phyloP scores from a whole-genome alignment of 305 asterid genomes.

The Rubia occidens region DNA sequence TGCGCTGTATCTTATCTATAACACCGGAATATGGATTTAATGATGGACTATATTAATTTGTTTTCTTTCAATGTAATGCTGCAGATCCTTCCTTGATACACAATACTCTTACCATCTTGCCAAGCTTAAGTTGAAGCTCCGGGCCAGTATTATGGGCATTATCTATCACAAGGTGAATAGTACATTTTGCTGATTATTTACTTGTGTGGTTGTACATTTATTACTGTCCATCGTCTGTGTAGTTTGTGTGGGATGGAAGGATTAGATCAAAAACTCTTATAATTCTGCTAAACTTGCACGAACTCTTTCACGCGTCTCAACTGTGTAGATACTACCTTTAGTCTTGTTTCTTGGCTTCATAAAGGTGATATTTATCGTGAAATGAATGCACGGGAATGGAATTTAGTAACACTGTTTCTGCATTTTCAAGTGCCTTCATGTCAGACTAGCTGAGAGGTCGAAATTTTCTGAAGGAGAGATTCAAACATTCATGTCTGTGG shows the following conservation, averaged over 20 bases:
- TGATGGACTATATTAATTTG: neutral
- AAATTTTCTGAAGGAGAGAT: conserved; percentile 98
- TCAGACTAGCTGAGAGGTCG: conserved; percentile 83
- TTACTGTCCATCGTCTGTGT: neutral
- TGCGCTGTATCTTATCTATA: neutral
- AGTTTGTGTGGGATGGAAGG: neutral
- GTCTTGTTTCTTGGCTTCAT: neutral
- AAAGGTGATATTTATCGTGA: neutral
- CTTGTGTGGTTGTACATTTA: neutral
- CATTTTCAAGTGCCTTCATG: conserved; percentile 58
- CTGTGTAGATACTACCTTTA: neutral
- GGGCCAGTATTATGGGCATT: conserved; percentile 80
- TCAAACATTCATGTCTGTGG: conserved; percentile 97
- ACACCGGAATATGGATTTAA: neutral
- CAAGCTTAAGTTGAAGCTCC: conserved; percentile 73
- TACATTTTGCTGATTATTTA: conserved; percentile 1
- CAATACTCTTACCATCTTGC: conserved; percentile 78
- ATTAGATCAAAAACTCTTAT: neutral
- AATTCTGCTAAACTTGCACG: neutral
- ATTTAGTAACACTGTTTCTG: conserved; percentile 5
- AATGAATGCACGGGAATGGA: conserved; percentile 3
- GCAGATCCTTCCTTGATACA: conserved; percentile 96
- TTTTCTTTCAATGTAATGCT: conserved; percentile 19
- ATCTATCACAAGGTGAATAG: conserved; percentile 70
- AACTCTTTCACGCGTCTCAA: neutral